These are phyloP conservation scores for Penicillium silybi DNA, from an alignment of 495 filamentous ascomycete genomes.

Conservation along the genomic window DNA sequence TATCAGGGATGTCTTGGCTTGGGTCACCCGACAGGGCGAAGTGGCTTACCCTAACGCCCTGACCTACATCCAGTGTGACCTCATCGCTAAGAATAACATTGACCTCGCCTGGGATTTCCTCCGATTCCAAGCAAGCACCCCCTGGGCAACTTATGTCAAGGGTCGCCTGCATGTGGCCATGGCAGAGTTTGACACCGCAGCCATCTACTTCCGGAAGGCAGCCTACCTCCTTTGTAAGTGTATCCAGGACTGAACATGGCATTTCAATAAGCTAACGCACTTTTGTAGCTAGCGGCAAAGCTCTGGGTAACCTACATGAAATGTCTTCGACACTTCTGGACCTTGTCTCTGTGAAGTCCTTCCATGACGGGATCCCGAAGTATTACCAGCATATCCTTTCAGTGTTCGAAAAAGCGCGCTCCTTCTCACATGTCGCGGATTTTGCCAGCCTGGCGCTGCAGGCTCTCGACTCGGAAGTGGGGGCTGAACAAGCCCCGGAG, in stretches of 20 bases:
- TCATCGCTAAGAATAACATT: slow-evolving; percentile 64
- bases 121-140: slow-evolving; percentile 58
- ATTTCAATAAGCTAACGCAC: slow-evolving; percentile 5
- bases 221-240: slow-evolving; percentile 76
- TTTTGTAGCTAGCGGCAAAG: slow-evolving; percentile 37
- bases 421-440: slow-evolving; percentile 74
- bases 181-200: slow-evolving; percentile 67
- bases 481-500: slow-evolving; percentile 39
- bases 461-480: slow-evolving; percentile 45
- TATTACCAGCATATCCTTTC: slow-evolving; percentile 85
- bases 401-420: slow-evolving; percentile 72
- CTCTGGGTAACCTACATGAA: slow-evolving; percentile 44
- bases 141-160: slow-evolving; percentile 82
- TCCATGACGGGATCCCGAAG: slow-evolving; percentile 71
- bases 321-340: slow-evolving; percentile 62
- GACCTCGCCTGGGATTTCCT: slow-evolving; percentile 74
- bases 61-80: slow-evolving; percentile 62
- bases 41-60: slow-evolving; percentile 45
- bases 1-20: slow-evolving; percentile 47
- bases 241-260: not conserved
- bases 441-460: slow-evolving; percentile 79
- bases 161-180: slow-evolving; percentile 73
- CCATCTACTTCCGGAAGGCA: slow-evolving; percentile 75
- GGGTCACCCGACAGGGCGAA: slow-evolving; percentile 43
- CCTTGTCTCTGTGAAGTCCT: slow-evolving; percentile 64